phyloP scores from a whole-genome alignment of 2,329 filamentous ascomycete species.

The Aureobasidium vineae region DNA sequence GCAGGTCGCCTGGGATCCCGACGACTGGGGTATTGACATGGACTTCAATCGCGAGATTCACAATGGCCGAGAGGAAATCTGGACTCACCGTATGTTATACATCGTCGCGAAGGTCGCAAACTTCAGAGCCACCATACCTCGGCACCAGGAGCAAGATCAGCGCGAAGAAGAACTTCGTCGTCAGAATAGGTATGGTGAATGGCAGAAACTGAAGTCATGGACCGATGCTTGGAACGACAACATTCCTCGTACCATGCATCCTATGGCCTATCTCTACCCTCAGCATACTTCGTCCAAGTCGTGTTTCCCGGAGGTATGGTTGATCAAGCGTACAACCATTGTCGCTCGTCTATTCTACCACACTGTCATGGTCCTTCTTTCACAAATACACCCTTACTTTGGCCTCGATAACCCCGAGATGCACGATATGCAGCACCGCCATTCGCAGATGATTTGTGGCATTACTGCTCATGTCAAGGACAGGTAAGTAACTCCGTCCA shows the following conservation, averaged over 20 bases:
- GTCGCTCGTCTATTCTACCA: conserved; percentile 87
- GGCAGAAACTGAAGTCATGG: conserved; percentile 74
- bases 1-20: conserved; percentile 83
- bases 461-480: conserved; percentile 85
- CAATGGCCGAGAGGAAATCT: conserved; percentile 70
- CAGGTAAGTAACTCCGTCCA: conserved; percentile 45
- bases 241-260: conserved; percentile 82
- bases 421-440: conserved; percentile 65
- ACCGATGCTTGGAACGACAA: conserved; percentile 78
- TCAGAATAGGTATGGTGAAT: conserved; percentile 68
- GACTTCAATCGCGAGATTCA: conserved; percentile 60
- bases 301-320: conserved; percentile 82
- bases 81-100: conserved; percentile 87
- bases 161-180: conserved; percentile 63
- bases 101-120: conserved; percentile 84
- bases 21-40: conserved; percentile 85
- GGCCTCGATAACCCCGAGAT: conserved; percentile 64
- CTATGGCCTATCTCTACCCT: conserved; percentile 72
- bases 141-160: conserved; percentile 58
- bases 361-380: conserved; percentile 75
- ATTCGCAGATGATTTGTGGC: conserved; percentile 83
- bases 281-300: conserved; percentile 67
- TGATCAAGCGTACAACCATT: conserved; percentile 77
- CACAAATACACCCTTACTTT: conserved; percentile 72
- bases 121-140: conserved; percentile 69